phyloP scores from a whole-genome alignment of 163 green algal species.

The Chloroidium sp. region DNA sequence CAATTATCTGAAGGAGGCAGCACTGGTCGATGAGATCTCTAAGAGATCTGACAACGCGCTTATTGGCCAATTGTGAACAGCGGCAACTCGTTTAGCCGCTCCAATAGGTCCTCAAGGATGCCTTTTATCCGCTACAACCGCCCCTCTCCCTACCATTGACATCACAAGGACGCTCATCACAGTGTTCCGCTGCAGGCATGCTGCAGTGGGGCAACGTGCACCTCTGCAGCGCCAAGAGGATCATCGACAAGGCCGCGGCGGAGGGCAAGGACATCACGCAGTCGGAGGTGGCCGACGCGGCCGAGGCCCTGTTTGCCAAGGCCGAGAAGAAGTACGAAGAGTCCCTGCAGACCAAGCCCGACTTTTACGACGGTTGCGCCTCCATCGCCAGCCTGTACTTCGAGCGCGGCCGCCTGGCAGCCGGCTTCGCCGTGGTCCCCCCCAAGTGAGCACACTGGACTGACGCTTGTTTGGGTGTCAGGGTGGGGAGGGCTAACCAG shows the following conservation, averaged over 20 bases:
- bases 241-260: conserved; percentile 39
- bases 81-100: no score
- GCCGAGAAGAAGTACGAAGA: conserved; percentile 46
- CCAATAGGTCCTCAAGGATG: no score
- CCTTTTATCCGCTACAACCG: no score
- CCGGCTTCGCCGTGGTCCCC: conserved; percentile 4
- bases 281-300: conserved; percentile 15
- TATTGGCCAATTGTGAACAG: no score
- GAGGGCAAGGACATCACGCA: conserved; percentile 23
- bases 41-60: no score
- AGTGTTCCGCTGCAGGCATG: conserved; percentile 13
- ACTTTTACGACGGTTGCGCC: conserved; percentile 60
- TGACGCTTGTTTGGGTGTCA: no score
- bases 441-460: not conserved
- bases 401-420: conserved; percentile 64
- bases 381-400: conserved; percentile 59
- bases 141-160: not conserved
- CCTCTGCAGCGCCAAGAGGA: conserved; percentile 29
- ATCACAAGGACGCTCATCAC: no score
- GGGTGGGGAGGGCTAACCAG: no score
- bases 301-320: conserved; percentile 27
- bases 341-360: conserved; percentile 56
- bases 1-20: no score
- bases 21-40: no score
- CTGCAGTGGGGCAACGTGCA: conserved; percentile 53